phyloP scores from a whole-genome alignment of 73 alveolate genomes.

The Paramecium sexaurelia region DNA sequence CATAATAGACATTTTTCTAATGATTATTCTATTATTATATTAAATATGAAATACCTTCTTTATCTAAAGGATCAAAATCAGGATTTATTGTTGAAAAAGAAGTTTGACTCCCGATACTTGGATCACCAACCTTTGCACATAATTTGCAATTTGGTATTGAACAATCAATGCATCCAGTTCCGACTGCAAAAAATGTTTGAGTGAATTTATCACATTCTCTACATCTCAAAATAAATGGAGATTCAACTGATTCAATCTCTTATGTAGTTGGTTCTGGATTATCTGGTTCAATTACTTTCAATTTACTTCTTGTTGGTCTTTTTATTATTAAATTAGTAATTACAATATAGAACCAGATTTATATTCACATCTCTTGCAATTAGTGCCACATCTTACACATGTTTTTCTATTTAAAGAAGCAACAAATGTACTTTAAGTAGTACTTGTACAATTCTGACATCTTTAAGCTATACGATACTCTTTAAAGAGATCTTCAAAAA shows the following conservation, averaged over 20 bases:
- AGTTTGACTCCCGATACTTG: neutral
- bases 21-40: neutral
- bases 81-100: neutral
- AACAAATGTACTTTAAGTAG: neutral
- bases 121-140: constrained; percentile 26
- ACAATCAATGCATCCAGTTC: constrained; percentile 12
- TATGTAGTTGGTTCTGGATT: neutral
- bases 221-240: neutral
- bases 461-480: neutral
- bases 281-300: neutral
- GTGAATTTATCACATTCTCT: neutral
- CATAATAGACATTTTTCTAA: neutral
- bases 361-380: constrained; percentile 9
- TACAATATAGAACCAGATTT: neutral
- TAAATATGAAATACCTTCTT: neutral
- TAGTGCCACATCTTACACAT: neutral
- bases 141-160: neutral
- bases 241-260: neutral
- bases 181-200: neutral
- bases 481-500: neutral
- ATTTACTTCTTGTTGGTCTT: neutral
- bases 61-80: neutral
- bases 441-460: neutral
- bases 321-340: neutral
- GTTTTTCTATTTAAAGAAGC: neutral